Base-by-base conservation (phyloP, 1,284 basidiomycete species). In the Bondarzewia mesenterica region DNA sequence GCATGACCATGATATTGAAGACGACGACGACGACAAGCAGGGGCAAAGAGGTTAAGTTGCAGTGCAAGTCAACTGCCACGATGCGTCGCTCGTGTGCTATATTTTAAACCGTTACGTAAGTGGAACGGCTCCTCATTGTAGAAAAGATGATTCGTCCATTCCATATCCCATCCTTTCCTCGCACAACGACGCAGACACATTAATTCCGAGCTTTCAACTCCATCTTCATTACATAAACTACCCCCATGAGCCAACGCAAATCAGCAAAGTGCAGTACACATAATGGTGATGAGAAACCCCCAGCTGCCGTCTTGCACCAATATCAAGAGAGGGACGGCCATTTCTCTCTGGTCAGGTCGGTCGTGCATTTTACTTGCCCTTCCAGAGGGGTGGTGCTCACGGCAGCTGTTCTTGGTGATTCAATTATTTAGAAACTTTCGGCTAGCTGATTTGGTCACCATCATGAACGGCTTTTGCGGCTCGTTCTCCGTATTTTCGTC, bases 391-490 rank as follows among this genome's bases (percentile, higher is more conserved):
- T 35, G 5, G n/a, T 50, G 8, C 37, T 37, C 39, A 45, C 21
- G 3, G 20, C 32, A 43, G 15, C 32, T 27, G 25, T 18, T 32
- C 21, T 23, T 49, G 16, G 42, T 32, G 36, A 27, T 44, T 26
- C 35, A n/a, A n/a, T 45, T 38, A n/a, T 46, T 29, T 60, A 96
- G 95, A 58, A 99, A 98, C 69, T 99, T 99, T 65, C 92, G 94
- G 50, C 81, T 99, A 29, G 95, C 95, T 58, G 95, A 99, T 70
- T 79, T 96, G 41, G 93, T 99, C 60, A 99, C 95, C n/a, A 92
- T 99, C 56, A 95, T 96, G 86, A 99, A 99, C 64, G 96, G 96
- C 37, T 90, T 99, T 64, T 99, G 96, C 69, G 96, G 96, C 50
- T 91, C 91, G 14, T 87, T 97, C 59, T 97, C 94, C 37, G 77